Base-by-base conservation (phyloP, 371 early-diverging fungal genomes). In the Lichtheimia hyalospora region DNA sequence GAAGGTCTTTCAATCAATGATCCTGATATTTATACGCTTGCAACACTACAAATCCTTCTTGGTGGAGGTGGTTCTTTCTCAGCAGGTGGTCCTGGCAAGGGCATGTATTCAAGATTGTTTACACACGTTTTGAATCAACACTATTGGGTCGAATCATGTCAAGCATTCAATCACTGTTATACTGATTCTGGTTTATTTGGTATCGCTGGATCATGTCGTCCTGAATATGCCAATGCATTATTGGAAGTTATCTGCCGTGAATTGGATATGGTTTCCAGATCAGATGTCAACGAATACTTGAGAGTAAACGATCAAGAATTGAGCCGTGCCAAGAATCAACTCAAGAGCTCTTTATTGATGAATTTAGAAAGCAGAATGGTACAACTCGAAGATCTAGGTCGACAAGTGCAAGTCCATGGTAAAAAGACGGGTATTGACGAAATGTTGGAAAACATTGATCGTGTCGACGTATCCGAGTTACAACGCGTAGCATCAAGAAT, bases 61-160 rank as follows among this genome's bases (percentile, higher is more conserved):
- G 98, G 98, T 21, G 98, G 98, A 28, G 98, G 98, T 52, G 93
- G 94, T 1, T 92, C 95, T 5, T 98, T 98, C 75, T 94, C 94
- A 13, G 98, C 98, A 0, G 98, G 98, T 62, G 98, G 98, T 1
- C 98, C 98, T 0, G 98, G 98, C 21, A 97, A 98, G 75, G 98
- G 98, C 60, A 96, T 98, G 96, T 96, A 97, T 82, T 95, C 97
- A 15, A 89, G 97, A 15, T 81, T 98, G 40, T 98, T 95, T 70
- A 95, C 94, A 5, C 87, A 93, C 43, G 96, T 98, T 3, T 81
- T 98, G 58, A 96, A 96, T 73, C 93, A 92, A 63, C 88, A 93
- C 70, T 84, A 85, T 58, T 97, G 96, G 96, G 89, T 96, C 15
- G 96, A 98, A 65, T 91, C 89, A 5, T 96, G 97, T 75, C 82